phyloP scores from a whole-genome alignment of 2,329 filamentous ascomycete species.

The Chalaropsis thielavioides region DNA sequence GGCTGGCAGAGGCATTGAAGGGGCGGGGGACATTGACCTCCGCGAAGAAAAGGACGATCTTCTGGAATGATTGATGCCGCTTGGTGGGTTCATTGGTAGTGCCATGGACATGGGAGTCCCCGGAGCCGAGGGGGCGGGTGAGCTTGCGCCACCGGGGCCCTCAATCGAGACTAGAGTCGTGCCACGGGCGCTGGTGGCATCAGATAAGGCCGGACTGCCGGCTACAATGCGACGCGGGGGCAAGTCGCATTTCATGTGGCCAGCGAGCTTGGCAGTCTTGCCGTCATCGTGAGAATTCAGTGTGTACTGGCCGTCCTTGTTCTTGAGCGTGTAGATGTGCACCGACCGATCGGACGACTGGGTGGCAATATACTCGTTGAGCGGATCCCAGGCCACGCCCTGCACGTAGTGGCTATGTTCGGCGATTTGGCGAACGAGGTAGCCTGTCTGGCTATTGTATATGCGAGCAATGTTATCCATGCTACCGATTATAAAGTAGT shows the following conservation, averaged over 20 bases:
- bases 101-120: slow-evolving; percentile 83
- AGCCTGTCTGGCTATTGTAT: slow-evolving; percentile 75
- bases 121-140: slow-evolving; percentile 78
- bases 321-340: slow-evolving; percentile 91
- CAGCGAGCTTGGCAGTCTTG: slow-evolving; percentile 66
- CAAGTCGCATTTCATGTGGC: slow-evolving; percentile 70
- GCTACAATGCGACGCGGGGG: slow-evolving; percentile 80
- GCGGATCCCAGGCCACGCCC: slow-evolving; percentile 92
- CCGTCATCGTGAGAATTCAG: slow-evolving; percentile 45
- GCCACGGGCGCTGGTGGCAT: neutral
- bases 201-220: slow-evolving; percentile 63
- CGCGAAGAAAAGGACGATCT: slow-evolving; percentile 86
- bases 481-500: slow-evolving; percentile 94
- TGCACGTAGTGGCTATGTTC: slow-evolving; percentile 98
- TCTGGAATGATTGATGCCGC: slow-evolving; percentile 74
- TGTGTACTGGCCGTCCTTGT: slow-evolving; percentile 89
- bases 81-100: slow-evolving; percentile 90
- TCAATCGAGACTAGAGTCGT: slow-evolving; percentile 35
- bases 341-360: slow-evolving; percentile 97
- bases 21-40: slow-evolving; percentile 81
- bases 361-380: slow-evolving; percentile 96
- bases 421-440: slow-evolving; percentile 76
- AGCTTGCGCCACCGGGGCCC: slow-evolving; percentile 49
- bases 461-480: slow-evolving; percentile 98
- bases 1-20: slow-evolving; percentile 82